phyloP scores from a whole-genome alignment of 164 flowering plant species.

The Berberis thunbergii region DNA sequence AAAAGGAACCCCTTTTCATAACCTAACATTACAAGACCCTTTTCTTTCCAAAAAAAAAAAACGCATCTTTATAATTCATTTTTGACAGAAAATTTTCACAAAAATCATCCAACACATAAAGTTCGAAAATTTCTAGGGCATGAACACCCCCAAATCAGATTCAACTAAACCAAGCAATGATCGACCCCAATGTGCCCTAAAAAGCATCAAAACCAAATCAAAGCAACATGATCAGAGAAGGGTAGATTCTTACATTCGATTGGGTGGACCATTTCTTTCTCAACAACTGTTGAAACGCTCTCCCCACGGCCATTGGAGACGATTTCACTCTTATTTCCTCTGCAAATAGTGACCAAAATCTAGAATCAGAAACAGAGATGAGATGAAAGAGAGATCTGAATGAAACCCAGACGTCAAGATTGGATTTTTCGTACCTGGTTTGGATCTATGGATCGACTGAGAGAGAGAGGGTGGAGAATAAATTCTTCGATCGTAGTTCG shows the following conservation, averaged over 20 bases:
- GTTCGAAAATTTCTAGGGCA: no score
- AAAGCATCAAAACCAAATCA: no score
- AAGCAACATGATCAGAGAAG: not conserved
- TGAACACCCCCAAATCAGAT: not conserved
- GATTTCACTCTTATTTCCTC: not conserved
- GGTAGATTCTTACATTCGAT: constrained; percentile 9
- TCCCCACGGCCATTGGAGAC: constrained; percentile 19
- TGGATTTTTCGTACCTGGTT: not conserved
- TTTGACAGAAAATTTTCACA: no score
- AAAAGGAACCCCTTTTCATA: no score
- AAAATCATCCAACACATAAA: no score
- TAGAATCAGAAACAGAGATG: not conserved
- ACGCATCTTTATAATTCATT: no score
- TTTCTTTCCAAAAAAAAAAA: no score
- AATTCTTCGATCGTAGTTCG: no score
- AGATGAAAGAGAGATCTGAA: not conserved
- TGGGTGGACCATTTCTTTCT: constrained; percentile 18
- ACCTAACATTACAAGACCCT: no score
- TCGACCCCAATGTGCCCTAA: no score
- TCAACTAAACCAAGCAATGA: not conserved
- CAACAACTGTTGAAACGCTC: constrained; percentile 23
- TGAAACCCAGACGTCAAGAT: not conserved
- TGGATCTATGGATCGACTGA: not conserved
- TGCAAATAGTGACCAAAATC: not conserved
- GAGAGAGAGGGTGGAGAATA: not conserved